Percentiles rank a stretch among this genome's conserved stretches.
phyloP scores from a whole-genome alignment of 306 rosid species.

The Citrullus amarus region DNA sequence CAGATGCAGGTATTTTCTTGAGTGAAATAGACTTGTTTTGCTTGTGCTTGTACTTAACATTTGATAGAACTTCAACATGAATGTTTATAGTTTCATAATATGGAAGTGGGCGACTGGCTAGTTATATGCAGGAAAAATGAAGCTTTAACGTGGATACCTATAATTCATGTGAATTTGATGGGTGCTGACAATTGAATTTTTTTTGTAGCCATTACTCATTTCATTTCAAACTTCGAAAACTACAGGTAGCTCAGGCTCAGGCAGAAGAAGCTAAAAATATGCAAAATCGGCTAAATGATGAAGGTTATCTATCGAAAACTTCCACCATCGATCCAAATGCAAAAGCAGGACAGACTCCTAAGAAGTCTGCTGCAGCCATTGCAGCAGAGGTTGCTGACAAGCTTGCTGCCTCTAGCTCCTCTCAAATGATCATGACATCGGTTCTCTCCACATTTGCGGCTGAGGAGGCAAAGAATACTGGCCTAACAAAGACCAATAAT shows the following conservation, averaged over 20 bases:
- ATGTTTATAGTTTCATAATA: background rate
- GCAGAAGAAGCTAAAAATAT: conserved; percentile 72
- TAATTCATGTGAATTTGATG: background rate
- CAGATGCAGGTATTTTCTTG: conserved; percentile 71
- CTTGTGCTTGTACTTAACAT: background rate
- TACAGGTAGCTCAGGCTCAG: conserved; percentile 79
- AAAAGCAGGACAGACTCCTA: conserved; percentile 29
- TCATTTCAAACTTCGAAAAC: background rate
- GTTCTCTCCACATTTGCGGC: conserved; percentile 88
- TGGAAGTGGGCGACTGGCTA: background rate
- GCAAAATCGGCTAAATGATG: conserved; percentile 53
- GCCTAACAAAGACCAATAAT: conserved; percentile 23
- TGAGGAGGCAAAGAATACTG: conserved; percentile 70
- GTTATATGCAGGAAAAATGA: background rate
- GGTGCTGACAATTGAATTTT: background rate
- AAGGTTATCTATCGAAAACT: conserved; percentile 35
- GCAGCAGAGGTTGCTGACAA: conserved; percentile 93
- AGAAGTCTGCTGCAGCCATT: conserved; percentile 75
- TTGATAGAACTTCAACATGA: background rate
- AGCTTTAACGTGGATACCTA: background rate
- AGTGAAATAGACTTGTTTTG: background rate
- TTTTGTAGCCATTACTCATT: background rate
- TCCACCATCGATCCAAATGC: conserved; percentile 29
- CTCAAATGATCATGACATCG: conserved; percentile 79
- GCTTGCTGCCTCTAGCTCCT: conserved; percentile 87